phyloP scores from a whole-genome alignment of 2,329 filamentous ascomycete species.

The Colletotrichum sp. region DNA sequence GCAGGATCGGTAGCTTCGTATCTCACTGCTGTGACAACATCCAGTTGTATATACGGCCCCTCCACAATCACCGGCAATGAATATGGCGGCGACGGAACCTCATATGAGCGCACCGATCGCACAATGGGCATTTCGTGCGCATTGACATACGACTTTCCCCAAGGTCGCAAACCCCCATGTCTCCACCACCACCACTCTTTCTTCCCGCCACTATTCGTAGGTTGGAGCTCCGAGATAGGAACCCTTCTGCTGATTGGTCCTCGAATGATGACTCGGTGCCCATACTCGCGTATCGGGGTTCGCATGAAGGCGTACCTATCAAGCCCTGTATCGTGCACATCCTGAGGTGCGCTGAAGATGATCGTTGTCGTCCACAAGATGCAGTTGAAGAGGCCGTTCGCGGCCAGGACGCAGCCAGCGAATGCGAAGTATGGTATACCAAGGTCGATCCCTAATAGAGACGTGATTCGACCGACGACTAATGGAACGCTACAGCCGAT shows the following conservation, averaged over 20 bases:
- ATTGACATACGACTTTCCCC: constrained; percentile 7
- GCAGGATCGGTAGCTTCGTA: constrained; percentile 31
- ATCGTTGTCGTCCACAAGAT: constrained; percentile 34
- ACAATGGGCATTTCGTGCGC: neutral
- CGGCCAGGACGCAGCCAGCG: constrained; percentile 55
- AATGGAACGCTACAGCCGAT: constrained; percentile 66
- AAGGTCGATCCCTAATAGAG: constrained; percentile 53
- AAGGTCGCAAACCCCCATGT: neutral
- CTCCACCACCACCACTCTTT: constrained; percentile 20
- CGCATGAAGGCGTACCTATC: constrained; percentile 27
- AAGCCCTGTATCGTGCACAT: constrained; percentile 26
- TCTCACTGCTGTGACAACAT: constrained; percentile 46
- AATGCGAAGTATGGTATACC: constrained; percentile 54
- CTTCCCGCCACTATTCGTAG: neutral
- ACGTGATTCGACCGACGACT: constrained; percentile 61
- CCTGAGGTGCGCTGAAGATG: constrained; percentile 35
- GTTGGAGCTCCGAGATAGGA: neutral
- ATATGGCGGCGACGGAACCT: neutral
- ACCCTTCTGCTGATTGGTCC: constrained; percentile 1
- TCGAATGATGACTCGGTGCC: constrained; percentile 6
- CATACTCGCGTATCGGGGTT: constrained; percentile 11
- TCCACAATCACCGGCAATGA: neutral
- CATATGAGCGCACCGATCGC: neutral
- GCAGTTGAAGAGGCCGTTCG: constrained; percentile 50
- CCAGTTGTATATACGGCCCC: constrained; percentile 40